phyloP scores from a whole-genome alignment of 495 filamentous ascomycete genomes.

The Podospora fimiseda region DNA sequence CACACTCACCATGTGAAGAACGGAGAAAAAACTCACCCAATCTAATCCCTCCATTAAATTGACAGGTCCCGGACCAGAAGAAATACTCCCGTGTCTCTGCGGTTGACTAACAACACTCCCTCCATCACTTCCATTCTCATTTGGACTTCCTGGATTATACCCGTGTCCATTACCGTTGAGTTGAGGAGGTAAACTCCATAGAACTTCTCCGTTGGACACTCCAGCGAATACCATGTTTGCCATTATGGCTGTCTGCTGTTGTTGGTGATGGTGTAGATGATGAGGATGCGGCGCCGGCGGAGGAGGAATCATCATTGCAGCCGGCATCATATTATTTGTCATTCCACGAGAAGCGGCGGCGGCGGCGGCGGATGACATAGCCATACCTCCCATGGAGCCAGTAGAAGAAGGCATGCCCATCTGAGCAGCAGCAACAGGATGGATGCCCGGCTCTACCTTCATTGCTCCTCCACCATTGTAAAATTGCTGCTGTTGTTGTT shows the following conservation, averaged over 20 bases:
- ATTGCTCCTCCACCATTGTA: no score
- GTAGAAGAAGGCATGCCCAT: no score
- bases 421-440: no score
- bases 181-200: conserved; percentile 38
- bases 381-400: no score
- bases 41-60: not conserved
- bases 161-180: no score
- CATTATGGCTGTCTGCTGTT: conserved; percentile 12
- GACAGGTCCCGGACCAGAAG: not conserved
- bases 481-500: conserved; percentile 1
- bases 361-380: no score
- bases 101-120: conserved; percentile 18
- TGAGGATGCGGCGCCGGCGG: not conserved
- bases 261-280: not conserved
- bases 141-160: conserved; percentile 31
- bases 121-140: conserved; percentile 30
- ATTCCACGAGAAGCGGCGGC: not conserved
- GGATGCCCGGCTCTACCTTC: conserved; percentile 1
- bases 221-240: conserved; percentile 38
- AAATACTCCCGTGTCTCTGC: conserved; percentile 13
- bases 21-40: not conserved
- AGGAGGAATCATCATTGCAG: no score
- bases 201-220: conserved; percentile 39
- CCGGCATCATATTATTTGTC: not conserved
- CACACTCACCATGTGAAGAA: not conserved